Conservation (phyloP, 2,329 filamentous ascomycete species). For the Aspergillus neoniger region DNA sequence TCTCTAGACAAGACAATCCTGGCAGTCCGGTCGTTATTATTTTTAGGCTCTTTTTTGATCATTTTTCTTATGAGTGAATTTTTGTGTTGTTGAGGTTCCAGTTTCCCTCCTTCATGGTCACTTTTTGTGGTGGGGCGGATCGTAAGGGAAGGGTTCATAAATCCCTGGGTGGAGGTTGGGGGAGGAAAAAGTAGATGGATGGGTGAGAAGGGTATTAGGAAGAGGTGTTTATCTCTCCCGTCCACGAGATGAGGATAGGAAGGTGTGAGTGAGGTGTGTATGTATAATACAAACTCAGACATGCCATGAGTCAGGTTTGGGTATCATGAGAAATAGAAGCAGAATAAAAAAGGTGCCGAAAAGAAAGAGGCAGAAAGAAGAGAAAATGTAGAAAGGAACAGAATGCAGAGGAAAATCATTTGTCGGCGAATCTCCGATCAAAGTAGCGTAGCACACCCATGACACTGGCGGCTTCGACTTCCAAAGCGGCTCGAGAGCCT, state of each 20-base stretch:
- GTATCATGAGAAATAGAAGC: conserved; percentile 24
- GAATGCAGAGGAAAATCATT: conserved; percentile 25
- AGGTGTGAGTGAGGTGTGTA: not conserved
- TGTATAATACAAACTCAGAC: conserved; percentile 32
- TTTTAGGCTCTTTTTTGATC: not conserved
- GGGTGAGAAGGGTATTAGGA: not conserved
- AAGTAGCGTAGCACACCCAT: conserved; percentile 84
- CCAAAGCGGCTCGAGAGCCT: conserved; percentile 59
- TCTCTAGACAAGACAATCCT: not conserved
- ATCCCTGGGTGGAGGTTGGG: not conserved
- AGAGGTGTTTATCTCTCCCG: not conserved
- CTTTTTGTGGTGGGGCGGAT: not conserved
- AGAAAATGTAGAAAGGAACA: not conserved
- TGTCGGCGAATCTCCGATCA: conserved; percentile 66
- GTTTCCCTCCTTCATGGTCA: not conserved
- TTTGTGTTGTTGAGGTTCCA: too few relatives aligned
- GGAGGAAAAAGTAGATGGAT: not conserved
- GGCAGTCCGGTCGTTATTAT: not conserved
- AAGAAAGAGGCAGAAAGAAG: conserved; percentile 7
- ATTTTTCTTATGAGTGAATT: too few relatives aligned
- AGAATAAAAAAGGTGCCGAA: conserved; percentile 13
- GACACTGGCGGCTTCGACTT: conserved; percentile 80
- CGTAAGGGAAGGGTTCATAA: not conserved
- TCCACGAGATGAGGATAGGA: not conserved
- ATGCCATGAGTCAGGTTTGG: conserved; percentile 26